Evolutionary conservation across 2,329 filamentous ascomycete species (phyloP).

Genomic region (Arthroderma sp.): DNA sequence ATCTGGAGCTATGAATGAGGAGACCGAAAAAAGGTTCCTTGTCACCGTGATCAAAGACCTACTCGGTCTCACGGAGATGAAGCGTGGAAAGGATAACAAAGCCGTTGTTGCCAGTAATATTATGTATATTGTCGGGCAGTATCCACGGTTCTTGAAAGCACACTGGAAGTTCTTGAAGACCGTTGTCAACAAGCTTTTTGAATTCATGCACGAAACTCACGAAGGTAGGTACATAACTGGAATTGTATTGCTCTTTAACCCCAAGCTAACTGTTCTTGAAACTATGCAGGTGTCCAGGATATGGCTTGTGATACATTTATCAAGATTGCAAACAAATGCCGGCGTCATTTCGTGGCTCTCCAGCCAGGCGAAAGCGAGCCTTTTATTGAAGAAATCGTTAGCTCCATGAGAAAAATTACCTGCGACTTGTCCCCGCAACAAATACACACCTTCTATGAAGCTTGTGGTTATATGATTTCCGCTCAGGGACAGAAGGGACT

Average conservation of each 20-base stretch:
- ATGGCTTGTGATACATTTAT: conserved; percentile 99
- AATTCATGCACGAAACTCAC: conserved; percentile 99
- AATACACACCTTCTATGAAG: conserved; percentile 97
- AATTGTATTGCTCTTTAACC: background rate
- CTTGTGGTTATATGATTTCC: conserved; percentile 97
- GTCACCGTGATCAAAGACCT: conserved; percentile 98
- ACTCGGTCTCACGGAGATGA: conserved; percentile 94
- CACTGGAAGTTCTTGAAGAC: conserved; percentile 99
- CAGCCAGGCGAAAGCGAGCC: conserved; percentile 90
- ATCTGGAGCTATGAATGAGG: conserved; percentile 97
- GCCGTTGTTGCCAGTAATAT: conserved; percentile 98
- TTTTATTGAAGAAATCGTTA: conserved; percentile 97
- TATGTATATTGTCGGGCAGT: conserved; percentile 99
- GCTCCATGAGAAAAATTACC: conserved; percentile 90
- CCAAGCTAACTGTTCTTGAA: conserved; percentile 11
- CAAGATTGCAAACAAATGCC: conserved; percentile 97
- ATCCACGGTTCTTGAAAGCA: conserved; percentile 93
- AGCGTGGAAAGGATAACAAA: conserved; percentile 98
- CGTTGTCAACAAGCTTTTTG: conserved; percentile 97
- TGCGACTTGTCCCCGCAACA: conserved; percentile 91
- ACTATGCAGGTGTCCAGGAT: conserved; percentile 69
- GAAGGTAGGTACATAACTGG: conserved; percentile 48
- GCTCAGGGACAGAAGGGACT: conserved; percentile 90
- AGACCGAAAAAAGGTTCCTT: conserved; percentile 95
- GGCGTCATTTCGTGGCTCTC: conserved; percentile 89